Evolutionary conservation across 805 yeast genomes (phyloP).

Genomic region (Vanderwaltozyma tropicalis): DNA sequence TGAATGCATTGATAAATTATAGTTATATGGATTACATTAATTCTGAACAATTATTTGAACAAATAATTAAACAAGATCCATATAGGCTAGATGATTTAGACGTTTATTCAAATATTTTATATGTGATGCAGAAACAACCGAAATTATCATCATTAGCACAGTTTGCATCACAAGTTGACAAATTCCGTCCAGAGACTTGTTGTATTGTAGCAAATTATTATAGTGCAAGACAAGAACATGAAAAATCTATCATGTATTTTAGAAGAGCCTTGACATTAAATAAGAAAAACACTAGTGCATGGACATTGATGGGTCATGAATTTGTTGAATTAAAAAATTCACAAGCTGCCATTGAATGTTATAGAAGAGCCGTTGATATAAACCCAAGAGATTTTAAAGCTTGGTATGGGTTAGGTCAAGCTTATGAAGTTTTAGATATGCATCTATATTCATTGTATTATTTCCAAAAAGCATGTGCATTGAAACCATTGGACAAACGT

Average conservation of each 20-base stretch:
- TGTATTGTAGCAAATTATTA: conserved; percentile 91
- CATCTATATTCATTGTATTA: conserved; percentile 84
- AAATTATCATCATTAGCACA: conserved; percentile 84
- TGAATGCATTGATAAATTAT: conserved; percentile 71
- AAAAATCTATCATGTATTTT: conserved; percentile 86
- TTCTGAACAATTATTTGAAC: conserved; percentile 73
- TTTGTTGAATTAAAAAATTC: conserved; percentile 92
- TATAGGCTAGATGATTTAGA: conserved; percentile 84
- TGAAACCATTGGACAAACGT: conserved; percentile 81
- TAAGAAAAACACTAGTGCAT: conserved; percentile 74
- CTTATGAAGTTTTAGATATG: conserved; percentile 94
- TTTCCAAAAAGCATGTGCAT: conserved; percentile 79
- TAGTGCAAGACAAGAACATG: conserved; percentile 86
- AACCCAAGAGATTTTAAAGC: conserved; percentile 86
- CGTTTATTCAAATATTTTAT: conserved; percentile 85
- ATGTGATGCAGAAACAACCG: conserved; percentile 82
- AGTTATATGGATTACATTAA: conserved; percentile 76
- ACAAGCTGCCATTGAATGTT: conserved; percentile 94
- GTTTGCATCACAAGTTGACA: conserved; percentile 69
- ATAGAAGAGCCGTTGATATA: conserved; percentile 85
- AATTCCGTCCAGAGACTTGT: conserved; percentile 87
- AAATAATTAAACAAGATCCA: conserved; percentile 65
- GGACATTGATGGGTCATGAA: conserved; percentile 99
- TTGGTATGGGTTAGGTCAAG: conserved; percentile 98
- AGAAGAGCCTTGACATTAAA: conserved; percentile 79